Percentiles rank a stretch among this genome's conserved stretches.
phyloP scores from a whole-genome alignment of 345 rosid genomes.

The Psidium friedrichsthalianum region DNA sequence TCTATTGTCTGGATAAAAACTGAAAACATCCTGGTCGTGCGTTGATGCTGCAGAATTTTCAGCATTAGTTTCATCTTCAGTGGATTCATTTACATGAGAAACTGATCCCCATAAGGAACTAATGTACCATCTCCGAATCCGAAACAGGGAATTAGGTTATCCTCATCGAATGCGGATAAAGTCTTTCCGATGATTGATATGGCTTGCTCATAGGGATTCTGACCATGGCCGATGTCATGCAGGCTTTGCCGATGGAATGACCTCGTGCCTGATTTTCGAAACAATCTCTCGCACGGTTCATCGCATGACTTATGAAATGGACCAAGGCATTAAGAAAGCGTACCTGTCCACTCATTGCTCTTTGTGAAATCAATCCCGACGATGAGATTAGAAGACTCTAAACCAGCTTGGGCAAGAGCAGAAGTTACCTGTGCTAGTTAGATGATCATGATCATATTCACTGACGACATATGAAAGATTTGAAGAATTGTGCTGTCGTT shows the following conservation, averaged over 20 bases:
- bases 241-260: constrained; percentile 60
- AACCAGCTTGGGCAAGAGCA: constrained; percentile 70
- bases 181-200: constrained; percentile 73
- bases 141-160: constrained; percentile 73
- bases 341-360: constrained; percentile 92
- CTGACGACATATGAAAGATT: not conserved
- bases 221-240: constrained; percentile 38
- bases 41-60: not conserved
- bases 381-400: constrained; percentile 86
- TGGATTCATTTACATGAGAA: not conserved
- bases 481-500: not conserved
- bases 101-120: not conserved
- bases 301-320: not conserved
- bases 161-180: constrained; percentile 65
- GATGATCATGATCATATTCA: not conserved
- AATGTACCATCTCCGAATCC: constrained; percentile 62
- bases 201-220: constrained; percentile 78
- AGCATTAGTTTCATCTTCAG: not conserved
- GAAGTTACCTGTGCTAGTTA: constrained; percentile 45
- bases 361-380: constrained; percentile 91
- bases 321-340: not conserved
- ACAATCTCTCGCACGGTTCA: not conserved
- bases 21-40: not conserved
- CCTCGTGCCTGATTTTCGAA: constrained; percentile 36
- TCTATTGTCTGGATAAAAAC: not conserved